Conservation (phyloP, 2,329 filamentous ascomycete genomes). For the Sclerotinia nivalis region DNA sequence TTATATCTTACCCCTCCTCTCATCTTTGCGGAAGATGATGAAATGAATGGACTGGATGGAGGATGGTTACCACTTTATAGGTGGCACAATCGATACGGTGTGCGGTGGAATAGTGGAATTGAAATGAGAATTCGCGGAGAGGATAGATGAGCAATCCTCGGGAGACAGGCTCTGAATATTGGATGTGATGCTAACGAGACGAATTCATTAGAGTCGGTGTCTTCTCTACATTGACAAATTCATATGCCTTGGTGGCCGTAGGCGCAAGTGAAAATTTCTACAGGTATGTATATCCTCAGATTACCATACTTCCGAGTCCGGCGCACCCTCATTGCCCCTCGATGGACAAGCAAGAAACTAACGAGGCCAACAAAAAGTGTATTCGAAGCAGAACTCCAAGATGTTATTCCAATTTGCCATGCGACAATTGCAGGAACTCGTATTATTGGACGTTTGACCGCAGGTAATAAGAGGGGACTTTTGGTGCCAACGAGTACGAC, state of each 20-base stretch:
- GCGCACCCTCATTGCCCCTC: neutral
- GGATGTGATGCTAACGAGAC: neutral
- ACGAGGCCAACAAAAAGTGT: slow-evolving; percentile 57
- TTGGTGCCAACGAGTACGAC: slow-evolving; percentile 94
- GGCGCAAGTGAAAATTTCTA: slow-evolving; percentile 99
- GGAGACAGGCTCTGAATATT: neutral
- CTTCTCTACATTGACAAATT: slow-evolving; percentile 95
- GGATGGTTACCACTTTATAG: neutral
- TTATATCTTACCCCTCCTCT: slow-evolving; percentile 28
- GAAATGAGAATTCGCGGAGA: neutral
- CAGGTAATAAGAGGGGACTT: slow-evolving; percentile 94
- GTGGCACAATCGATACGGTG: slow-evolving; percentile 8
- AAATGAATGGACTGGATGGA: neutral
- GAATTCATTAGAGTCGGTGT: slow-evolving; percentile 74
- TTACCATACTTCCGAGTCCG: neutral
- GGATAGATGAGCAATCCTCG: neutral
- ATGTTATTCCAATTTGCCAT: slow-evolving; percentile 95
- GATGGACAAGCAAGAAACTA: slow-evolving; percentile 2
- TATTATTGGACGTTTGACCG: slow-evolving; percentile 93
- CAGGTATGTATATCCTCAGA: slow-evolving; percentile 55
- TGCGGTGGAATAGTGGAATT: neutral
- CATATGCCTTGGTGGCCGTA: slow-evolving; percentile 90
- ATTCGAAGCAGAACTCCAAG: slow-evolving; percentile 96
- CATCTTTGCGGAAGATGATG: slow-evolving; percentile 15
- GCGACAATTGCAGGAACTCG: slow-evolving; percentile 95